Conservation (phyloP, 768 basidiomycete genomes). For the Guyanaporus albipodus region DNA sequence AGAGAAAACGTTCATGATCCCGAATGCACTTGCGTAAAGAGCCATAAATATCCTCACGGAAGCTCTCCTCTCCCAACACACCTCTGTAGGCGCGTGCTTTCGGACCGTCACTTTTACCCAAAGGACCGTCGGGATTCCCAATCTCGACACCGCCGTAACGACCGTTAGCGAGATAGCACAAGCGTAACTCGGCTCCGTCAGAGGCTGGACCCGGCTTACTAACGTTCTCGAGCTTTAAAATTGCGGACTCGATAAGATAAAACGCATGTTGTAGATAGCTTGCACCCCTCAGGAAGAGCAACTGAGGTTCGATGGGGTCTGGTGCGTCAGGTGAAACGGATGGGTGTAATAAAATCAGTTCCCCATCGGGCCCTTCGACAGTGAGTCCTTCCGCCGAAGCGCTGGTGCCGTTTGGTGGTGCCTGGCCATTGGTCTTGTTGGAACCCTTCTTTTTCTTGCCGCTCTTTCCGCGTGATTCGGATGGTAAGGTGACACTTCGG, state of each 20-base stretch:
- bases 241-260: slow-evolving; percentile 65
- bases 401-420: slow-evolving; percentile 65
- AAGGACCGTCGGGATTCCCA: slow-evolving; percentile 75
- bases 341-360: slow-evolving; percentile 56
- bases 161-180: slow-evolving; percentile 73
- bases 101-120: slow-evolving; percentile 53
- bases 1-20: slow-evolving; percentile 81
- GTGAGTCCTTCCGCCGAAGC: slow-evolving; percentile 38
- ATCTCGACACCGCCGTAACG: slow-evolving; percentile 82
- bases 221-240: slow-evolving; percentile 69
- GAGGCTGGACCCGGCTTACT: slow-evolving; percentile 46
- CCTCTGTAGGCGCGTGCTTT: slow-evolving; percentile 65
- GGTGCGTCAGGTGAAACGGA: slow-evolving; percentile 76
- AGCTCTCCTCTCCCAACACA: slow-evolving; percentile 48
- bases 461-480: slow-evolving; percentile 38
- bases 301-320: slow-evolving; percentile 82
- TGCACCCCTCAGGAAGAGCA: slow-evolving; percentile 79
- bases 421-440: slow-evolving; percentile 54
- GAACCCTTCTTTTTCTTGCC: slow-evolving; percentile 55
- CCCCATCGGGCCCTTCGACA: slow-evolving; percentile 47
- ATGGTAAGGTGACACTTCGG: slow-evolving; percentile 37
- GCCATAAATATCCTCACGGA: slow-evolving; percentile 56
- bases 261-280: slow-evolving; percentile 80
- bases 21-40: slow-evolving; percentile 72
- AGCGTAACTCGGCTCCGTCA: slow-evolving; percentile 71